A percentile compares a stretch with the other conserved stretches of the same genome.
Evolutionary conservation across 768 basidiomycete genomes (phyloP).

Genomic region (Tricholoma sp.): DNA sequence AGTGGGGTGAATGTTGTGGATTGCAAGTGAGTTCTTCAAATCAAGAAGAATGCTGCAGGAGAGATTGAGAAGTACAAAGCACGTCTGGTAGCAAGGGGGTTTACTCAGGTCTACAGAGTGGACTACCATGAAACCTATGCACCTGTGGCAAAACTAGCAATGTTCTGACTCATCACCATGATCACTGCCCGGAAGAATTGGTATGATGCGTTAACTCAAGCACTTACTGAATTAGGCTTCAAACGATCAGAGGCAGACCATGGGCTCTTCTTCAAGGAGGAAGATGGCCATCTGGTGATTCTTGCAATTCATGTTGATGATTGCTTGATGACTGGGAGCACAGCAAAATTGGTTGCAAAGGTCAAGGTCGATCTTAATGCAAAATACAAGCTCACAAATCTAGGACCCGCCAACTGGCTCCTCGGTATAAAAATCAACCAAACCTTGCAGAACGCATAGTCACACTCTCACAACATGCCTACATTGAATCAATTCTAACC

Average conservation of each 20-base stretch:
- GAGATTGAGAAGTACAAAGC: too few species aligned
- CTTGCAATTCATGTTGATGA: slow-evolving; percentile 17
- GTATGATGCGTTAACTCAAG: slow-evolving; percentile 11
- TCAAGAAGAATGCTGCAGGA: too few species aligned
- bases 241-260: slow-evolving; percentile 16
- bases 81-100: too few species aligned
- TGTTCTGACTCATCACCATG: slow-evolving; percentile 19
- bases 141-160: too few species aligned
- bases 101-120: slow-evolving; percentile 27
- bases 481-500: too few species aligned
- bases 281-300: slow-evolving; percentile 6
- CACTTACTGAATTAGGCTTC: slow-evolving; percentile 13
- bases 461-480: not conserved
- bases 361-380: slow-evolving; percentile 11
- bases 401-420: slow-evolving; percentile 20
- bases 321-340: too few species aligned
- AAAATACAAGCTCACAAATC: slow-evolving; percentile 17
- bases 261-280: slow-evolving; percentile 10
- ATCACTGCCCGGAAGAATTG: slow-evolving; percentile 15
- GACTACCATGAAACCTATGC: too few species aligned
- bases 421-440: slow-evolving; percentile 4
- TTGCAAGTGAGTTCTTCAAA: too few species aligned
- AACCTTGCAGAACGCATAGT: too few species aligned
- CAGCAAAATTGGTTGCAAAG: slow-evolving; percentile 5
- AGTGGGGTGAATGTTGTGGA: too few species aligned